These are phyloP conservation scores for Penicillium sp. DNA, from an alignment of 2,329 filamentous ascomycete species.

Conservation along the genomic window DNA sequence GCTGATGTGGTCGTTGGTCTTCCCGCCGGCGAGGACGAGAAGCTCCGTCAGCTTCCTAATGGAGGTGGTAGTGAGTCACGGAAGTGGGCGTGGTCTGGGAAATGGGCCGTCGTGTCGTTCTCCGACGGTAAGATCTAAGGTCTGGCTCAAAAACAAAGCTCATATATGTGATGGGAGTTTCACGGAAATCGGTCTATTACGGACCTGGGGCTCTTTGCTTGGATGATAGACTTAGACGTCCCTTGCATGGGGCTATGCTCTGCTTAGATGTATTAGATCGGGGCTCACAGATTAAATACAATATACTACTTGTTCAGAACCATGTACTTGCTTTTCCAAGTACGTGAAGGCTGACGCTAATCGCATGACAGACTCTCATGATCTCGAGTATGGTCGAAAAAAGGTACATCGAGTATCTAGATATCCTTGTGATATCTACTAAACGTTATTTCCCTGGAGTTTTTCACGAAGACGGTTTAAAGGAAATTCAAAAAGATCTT, in stretches of 20 bases:
- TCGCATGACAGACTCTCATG: too few species aligned
- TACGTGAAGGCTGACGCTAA: neutral
- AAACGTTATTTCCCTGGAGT: too few species aligned
- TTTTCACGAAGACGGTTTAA: too few species aligned
- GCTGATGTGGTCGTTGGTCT: constrained; percentile 93
- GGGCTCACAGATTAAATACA: constrained; percentile 1
- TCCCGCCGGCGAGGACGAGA: constrained; percentile 79
- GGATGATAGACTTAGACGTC: neutral
- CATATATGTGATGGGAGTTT: neutral
- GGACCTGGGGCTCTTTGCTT: neutral
- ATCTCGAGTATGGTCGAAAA: too few species aligned
- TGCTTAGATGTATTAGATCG: neutral
- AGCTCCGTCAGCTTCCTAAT: constrained; percentile 68
- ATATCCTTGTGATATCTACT: too few species aligned
- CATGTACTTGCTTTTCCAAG: neutral
- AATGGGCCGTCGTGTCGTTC: constrained; percentile 94
- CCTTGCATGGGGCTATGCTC: neutral
- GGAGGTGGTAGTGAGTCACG: constrained; percentile 71
- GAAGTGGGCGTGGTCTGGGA: constrained; percentile 94
- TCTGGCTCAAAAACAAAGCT: too few species aligned
- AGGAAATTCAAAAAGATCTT: too few species aligned
- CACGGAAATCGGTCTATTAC: neutral
- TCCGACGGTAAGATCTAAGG: constrained; percentile 64
- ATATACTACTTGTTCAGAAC: neutral
- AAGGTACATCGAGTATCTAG: too few species aligned